Conservation (phyloP, 1,284 basidiomycete species). For the Porogramme epimiltina region DNA sequence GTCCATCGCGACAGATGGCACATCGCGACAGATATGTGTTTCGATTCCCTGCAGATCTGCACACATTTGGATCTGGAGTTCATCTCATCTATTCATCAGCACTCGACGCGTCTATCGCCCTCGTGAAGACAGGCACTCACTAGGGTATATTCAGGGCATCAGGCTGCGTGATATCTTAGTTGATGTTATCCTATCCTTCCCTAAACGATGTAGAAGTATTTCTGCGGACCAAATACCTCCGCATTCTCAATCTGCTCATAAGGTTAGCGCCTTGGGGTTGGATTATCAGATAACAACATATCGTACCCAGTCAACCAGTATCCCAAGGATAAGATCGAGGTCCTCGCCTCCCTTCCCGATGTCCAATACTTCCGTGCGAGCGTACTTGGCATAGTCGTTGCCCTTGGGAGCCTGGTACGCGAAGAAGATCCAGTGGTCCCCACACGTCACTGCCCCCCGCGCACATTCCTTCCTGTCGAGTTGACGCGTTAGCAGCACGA, state of each 20-base stretch:
- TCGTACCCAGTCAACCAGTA: constrained; percentile 14
- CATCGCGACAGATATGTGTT: no score
- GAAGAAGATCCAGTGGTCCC: constrained; percentile 14
- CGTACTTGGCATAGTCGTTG: constrained; percentile 12
- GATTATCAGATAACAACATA: not conserved
- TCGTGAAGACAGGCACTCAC: constrained; percentile 1
- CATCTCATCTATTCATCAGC: no score
- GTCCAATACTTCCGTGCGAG: constrained; percentile 9
- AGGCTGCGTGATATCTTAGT: not conserved
- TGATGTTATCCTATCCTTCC: not conserved
- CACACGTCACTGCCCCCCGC: constrained; percentile 12
- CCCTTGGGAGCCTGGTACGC: constrained; percentile 13
- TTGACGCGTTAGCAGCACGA: not conserved
- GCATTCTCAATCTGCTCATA: constrained; percentile 10
- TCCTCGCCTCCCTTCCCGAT: constrained; percentile 10
- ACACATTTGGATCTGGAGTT: no score
- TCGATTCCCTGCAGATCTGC: no score
- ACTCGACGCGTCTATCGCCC: no score
- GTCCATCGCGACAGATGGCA: not conserved
- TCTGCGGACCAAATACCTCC: constrained; percentile 15
- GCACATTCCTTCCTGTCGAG: constrained; percentile 9
- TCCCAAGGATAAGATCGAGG: constrained; percentile 9
- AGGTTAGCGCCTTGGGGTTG: not conserved
- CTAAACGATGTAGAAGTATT: constrained; percentile 14
- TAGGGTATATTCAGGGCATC: constrained; percentile 10